A percentile compares a stretch with the other conserved stretches of the same genome.
Evolutionary conservation across 179 eudicot species (phyloP).

Genomic region (Silene coronaria): DNA sequence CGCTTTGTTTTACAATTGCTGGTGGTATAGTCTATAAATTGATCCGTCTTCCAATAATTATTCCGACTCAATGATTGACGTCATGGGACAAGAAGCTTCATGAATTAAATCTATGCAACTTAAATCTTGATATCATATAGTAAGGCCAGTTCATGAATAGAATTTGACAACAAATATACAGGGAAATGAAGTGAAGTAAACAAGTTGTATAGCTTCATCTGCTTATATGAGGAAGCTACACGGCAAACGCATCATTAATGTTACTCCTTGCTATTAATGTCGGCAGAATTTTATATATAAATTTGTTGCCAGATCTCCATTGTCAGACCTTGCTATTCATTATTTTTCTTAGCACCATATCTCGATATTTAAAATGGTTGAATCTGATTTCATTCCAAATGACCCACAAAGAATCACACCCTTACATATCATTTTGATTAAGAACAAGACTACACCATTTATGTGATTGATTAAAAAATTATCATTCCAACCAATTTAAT

Average conservation of each 20-base stretch:
- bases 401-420: neutral
- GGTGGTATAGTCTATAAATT: too few relatives aligned
- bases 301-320: slow-evolving; percentile 9
- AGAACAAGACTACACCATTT: too few relatives aligned
- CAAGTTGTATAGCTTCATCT: neutral
- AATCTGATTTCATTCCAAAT: neutral
- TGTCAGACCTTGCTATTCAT: neutral
- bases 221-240: slow-evolving; percentile 25
- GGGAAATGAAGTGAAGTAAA: slow-evolving; percentile 8
- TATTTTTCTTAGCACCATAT: neutral
- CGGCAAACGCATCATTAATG: slow-evolving; percentile 15
- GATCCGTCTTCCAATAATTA: too few relatives aligned
- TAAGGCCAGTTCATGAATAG: neutral
- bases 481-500: too few relatives aligned
- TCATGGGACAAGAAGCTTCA: too few relatives aligned
- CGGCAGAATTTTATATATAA: neutral
- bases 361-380: neutral
- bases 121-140: neutral
- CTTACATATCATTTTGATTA: neutral
- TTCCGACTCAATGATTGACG: too few relatives aligned
- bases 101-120: too few relatives aligned
- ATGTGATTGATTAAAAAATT: too few relatives aligned
- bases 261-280: slow-evolving; percentile 4
- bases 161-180: slow-evolving; percentile 16
- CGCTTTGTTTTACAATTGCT: too few relatives aligned